Base-by-base conservation (phyloP, 1,284 basidiomycete genomes). In the Wallemia ichthyophaga region DNA sequence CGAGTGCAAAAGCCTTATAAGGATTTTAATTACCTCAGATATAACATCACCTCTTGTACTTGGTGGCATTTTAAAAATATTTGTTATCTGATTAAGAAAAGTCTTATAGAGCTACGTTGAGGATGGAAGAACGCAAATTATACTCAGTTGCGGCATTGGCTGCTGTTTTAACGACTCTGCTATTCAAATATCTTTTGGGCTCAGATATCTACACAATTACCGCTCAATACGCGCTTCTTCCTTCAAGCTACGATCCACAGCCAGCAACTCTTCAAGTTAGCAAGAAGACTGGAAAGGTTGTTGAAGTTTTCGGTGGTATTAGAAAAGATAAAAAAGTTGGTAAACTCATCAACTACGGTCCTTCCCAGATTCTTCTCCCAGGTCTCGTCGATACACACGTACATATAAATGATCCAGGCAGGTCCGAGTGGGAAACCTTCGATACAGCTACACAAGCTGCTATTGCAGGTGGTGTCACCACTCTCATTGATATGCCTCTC, bases 371-470 rank as follows among this genome's bases (percentile, higher is more conserved):
- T 59, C 72, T 94, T 28, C 73, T 94, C 1, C 88, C 88, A 1
- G 88, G 86, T 21, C 74, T 89, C 21, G 80, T 91, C 58, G 85
- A 84, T 70, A 76, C 82, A 11, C 88, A 94, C 67, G 88, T 92
- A 24, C 88, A 94, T 71, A 75, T 91, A 60, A 91, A 92, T 69
- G 85, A 92, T 66, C 88, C 89, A 2, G 89, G 88, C 9, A 76
- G 85, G 17, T 85, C 84, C 1, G 79, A 82, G 61, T 94, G 89
- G 89, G 89, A 95, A 67, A 89, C 89, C 0, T 94, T 94, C 68
- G 79, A 75, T 70, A 86, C 86, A 0, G 89, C 88, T 7, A 94
- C 89, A 0, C 71, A 75, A 60, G 89, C 89, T 21, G 89, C 89
- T 1, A 77, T 80, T 1, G 82, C 84, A 1, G 89, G 89, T 21